These are phyloP conservation scores for Aureobasidium uvarum DNA, from an alignment of 2,329 filamentous ascomycete species.

Conservation along the genomic window DNA sequence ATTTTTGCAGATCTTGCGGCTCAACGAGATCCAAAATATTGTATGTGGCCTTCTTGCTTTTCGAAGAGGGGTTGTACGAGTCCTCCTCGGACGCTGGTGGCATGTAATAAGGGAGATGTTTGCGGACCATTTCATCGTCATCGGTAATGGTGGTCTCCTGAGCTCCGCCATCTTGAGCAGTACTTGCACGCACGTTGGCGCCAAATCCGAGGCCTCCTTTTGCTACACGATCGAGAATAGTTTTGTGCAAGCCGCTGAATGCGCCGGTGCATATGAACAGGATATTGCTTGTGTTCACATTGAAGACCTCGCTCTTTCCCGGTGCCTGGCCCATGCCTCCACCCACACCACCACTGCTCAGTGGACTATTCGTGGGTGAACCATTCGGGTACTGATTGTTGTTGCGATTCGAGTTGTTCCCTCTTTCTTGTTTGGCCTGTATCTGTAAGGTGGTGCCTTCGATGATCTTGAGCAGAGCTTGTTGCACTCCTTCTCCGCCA, in stretches of 20 bases:
- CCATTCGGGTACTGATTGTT: constrained; percentile 29
- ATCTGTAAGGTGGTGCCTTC: constrained; percentile 93
- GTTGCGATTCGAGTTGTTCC: constrained; percentile 35
- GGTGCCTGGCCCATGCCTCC: constrained; percentile 36
- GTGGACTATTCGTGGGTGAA: constrained; percentile 40
- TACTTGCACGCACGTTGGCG: constrained; percentile 65
- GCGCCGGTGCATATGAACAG: constrained; percentile 96
- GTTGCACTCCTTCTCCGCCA: constrained; percentile 92
- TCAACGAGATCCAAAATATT: constrained; percentile 66
- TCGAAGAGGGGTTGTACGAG: constrained; percentile 64
- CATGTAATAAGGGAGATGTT: constrained; percentile 52
- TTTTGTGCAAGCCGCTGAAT: constrained; percentile 88
- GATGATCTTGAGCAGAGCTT: constrained; percentile 91
- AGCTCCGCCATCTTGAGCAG: constrained; percentile 49
- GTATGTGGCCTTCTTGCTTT: constrained; percentile 69
- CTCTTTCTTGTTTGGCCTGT: constrained; percentile 75
- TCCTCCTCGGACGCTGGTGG: constrained; percentile 34
- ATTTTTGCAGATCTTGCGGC: constrained; percentile 67
- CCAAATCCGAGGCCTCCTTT: constrained; percentile 89
- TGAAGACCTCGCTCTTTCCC: constrained; percentile 60
- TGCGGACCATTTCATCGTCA: constrained; percentile 57
- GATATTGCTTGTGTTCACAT: constrained; percentile 92
- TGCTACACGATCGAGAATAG: constrained; percentile 80
- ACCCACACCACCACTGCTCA: constrained; percentile 35
- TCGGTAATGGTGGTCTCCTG: constrained; percentile 58